phyloP scores from a whole-genome alignment of 352 stramenopile genomes.

The Nothophytophthora sp. region DNA sequence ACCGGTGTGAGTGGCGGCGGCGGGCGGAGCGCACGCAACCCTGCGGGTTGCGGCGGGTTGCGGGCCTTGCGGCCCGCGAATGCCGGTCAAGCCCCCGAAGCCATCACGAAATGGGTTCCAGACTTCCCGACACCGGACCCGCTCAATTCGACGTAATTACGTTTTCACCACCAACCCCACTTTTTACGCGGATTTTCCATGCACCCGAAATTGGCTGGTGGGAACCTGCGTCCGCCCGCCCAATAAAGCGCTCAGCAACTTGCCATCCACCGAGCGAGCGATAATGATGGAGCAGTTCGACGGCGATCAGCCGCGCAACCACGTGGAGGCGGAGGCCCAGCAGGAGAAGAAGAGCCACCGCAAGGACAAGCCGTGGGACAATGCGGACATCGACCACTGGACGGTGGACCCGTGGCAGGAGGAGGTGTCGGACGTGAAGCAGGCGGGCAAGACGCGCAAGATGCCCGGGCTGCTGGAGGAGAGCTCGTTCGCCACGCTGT shows the following conservation, averaged over 20 bases:
- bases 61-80: no score
- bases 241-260: background rate
- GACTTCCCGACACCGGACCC: no score
- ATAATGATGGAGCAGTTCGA: conserved; percentile 73
- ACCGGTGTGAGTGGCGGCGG: no score
- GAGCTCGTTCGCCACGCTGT: conserved; percentile 99
- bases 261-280: conserved; percentile 1
- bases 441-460: conserved; percentile 55
- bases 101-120: no score
- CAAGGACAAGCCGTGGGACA: conserved; percentile 99
- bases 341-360: conserved; percentile 94
- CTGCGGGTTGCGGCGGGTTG: no score
- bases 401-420: conserved; percentile 92
- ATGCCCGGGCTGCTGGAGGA: conserved; percentile 96
- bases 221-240: background rate
- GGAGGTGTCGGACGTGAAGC: conserved; percentile 83
- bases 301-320: conserved; percentile 43
- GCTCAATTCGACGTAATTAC: no score
- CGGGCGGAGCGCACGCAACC: no score
- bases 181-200: no score
- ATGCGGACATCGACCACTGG: conserved; percentile 98
- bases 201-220: conserved; percentile 34
- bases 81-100: no score
- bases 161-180: no score
- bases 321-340: conserved; percentile 40